A percentile compares a stretch with the other conserved stretches of the same genome.
These are phyloP conservation scores for Schwanniomyces yamadae DNA, from an alignment of 805 yeast species.

Conservation along the genomic window DNA sequence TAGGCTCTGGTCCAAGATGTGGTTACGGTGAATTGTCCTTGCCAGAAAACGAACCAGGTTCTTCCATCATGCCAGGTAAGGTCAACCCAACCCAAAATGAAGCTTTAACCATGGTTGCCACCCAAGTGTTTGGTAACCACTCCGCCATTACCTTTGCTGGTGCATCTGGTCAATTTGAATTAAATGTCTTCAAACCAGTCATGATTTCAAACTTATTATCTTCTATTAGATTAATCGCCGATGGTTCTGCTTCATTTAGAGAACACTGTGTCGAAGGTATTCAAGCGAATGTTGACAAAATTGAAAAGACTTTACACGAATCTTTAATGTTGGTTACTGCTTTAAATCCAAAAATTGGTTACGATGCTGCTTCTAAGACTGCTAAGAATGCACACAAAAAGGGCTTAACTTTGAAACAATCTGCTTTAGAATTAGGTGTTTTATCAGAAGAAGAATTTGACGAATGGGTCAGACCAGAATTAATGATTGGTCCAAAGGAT, in stretches of 20 bases:
- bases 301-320: slow-evolving; percentile 84
- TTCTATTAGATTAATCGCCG: slow-evolving; percentile 85
- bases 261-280: slow-evolving; percentile 94
- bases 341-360: slow-evolving; percentile 97
- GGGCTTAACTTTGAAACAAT: slow-evolving; percentile 91
- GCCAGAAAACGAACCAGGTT: slow-evolving; percentile 99
- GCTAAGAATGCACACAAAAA: slow-evolving; percentile 99
- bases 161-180: slow-evolving; percentile 97
- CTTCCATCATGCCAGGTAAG: slow-evolving; percentile 99
- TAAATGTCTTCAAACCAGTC: slow-evolving; percentile 97
- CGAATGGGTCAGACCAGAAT: slow-evolving; percentile 96
- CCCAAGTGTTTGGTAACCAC: slow-evolving; percentile 97
- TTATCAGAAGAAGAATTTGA: slow-evolving; percentile 85
- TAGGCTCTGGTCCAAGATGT: slow-evolving; percentile 99
- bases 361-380: slow-evolving; percentile 94
- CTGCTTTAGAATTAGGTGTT: slow-evolving; percentile 88
- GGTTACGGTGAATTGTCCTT: slow-evolving; percentile 94
- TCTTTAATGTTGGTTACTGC: slow-evolving; percentile 98
- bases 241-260: slow-evolving; percentile 88
- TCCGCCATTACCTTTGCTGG: slow-evolving; percentile 95
- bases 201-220: slow-evolving; percentile 87
- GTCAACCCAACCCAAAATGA: slow-evolving; percentile 99
- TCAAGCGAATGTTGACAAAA: slow-evolving; percentile 82
- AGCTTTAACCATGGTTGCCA: slow-evolving; percentile 97
- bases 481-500: slow-evolving; percentile 92